phyloP scores from a whole-genome alignment of 2,329 filamentous ascomycete genomes.

The Aspergillus aculeatinus region DNA sequence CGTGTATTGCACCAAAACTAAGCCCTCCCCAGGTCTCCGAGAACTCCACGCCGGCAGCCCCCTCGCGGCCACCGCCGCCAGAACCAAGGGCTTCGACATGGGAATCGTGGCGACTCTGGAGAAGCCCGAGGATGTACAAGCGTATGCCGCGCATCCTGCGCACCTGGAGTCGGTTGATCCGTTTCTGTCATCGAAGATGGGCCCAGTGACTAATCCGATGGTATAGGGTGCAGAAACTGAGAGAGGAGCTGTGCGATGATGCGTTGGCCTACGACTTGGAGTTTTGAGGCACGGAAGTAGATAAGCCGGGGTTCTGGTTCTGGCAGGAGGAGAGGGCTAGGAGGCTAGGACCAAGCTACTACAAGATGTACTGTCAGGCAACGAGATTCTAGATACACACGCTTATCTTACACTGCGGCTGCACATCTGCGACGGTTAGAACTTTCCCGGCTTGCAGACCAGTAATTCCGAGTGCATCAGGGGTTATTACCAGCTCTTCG shows the following conservation, averaged over 20 bases:
- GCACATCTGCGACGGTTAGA: too few relatives aligned
- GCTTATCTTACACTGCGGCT: too few relatives aligned
- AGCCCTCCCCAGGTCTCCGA: background rate
- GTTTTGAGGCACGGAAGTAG: background rate
- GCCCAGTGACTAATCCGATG: background rate
- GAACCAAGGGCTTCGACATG: conserved; percentile 3
- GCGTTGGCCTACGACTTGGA: background rate
- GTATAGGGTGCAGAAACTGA: background rate
- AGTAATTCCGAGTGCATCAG: too few relatives aligned
- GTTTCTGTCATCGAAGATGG: background rate
- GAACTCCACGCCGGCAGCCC: background rate
- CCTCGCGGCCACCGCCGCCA: background rate
- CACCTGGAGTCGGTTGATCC: background rate
- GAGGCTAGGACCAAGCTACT: too few relatives aligned
- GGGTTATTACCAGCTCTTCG: too few relatives aligned
- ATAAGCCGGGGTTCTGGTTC: too few relatives aligned
- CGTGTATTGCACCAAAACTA: background rate
- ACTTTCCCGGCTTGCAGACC: too few relatives aligned
- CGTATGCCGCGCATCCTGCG: background rate
- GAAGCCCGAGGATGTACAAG: background rate
- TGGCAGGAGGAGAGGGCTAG: too few relatives aligned
- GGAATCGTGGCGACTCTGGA: background rate
- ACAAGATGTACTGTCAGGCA: too few relatives aligned
- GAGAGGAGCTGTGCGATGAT: conserved; percentile 2
- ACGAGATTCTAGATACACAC: too few relatives aligned